Base-by-base conservation (phyloP, 352 stramenopile species). In the Globisporangium radiosum region DNA sequence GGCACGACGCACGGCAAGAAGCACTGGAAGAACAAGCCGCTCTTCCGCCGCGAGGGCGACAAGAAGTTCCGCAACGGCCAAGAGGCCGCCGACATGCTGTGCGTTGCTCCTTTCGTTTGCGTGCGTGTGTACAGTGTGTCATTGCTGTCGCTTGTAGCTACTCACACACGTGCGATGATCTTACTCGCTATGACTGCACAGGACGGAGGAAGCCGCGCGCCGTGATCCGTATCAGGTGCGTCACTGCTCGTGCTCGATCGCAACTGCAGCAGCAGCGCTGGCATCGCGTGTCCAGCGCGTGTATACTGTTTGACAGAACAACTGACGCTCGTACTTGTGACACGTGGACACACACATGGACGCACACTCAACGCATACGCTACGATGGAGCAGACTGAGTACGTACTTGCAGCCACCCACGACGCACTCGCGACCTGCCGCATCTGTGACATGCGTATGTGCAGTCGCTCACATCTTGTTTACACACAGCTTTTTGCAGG, bases 21-120 rank as follows among this genome's bases (percentile, higher is more conserved):
- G 68, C 80, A 91, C 58, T 99, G 94, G 94, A 91, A 95, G 64
- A 98, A 98, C 81, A 98, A 98, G 70, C 96, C 96, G 42, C 83
- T 99, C 7, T 98, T 98, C 75, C 89, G 94, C 51, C 92, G 94
- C 62, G 92, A 97, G 56, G 94, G 96, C 55, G 95, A 98, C 76
- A 96, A 98, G 60, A 81, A 86, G 47, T 97, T 99, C 80, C 96
- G 96, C 66, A 98, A 96, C 42, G 96, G 96, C 17, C 80, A 96
- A 50, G 95, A 99, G 66, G 96, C 96, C 42, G 92, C 92, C 52
- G 92, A 98, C 54, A 96, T 99, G 70, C 85, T 98, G 54, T 83
- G 49, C 49, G 73, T 72, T 19, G 13, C 39, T 25, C 3, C 19
- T 36, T 10, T 42, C 14, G 43, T 38, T 15, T 10, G 2, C 37